Evolutionary conservation across 2,329 filamentous ascomycete species (phyloP), one percentile per base, ranked within the genome.

Genomic region (Botrytis sinoallii): DNA sequence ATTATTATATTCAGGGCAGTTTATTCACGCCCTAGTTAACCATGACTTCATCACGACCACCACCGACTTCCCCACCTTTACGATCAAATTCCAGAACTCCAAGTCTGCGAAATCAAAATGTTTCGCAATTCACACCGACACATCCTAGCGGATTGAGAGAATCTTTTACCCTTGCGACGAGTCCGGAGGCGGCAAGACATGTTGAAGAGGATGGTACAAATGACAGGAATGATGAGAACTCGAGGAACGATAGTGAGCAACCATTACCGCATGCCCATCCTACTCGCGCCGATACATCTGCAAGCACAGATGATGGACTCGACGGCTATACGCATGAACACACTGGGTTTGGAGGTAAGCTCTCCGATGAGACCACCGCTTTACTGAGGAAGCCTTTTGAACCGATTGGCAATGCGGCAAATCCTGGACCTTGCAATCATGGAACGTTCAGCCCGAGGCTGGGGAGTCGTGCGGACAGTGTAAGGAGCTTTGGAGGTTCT

Each of bases 391-490:
- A 81, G 82, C 71, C 80, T 2, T 78, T 79, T 59, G 80, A 81
- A 70, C 74, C 79, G 55, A 71, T 77, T 8, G 52, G 71, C 4
- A 70, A 73, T 44, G 68, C 77, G 40, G 76, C 77, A 22, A 79
- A 81, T 66, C 78, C 83, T 66, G 82, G 81, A 42, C 80, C 82
- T 57, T 93, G 91, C 84, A 86, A 88, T 78, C 92, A 96, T 83
- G 93, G 93, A 78, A 92, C 92, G 25, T 93, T 95, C 79, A 94
- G 92, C 61, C 91, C 92, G 1, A 85, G 89, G 55, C 87, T 91
- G 0, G 84, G 83, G 64, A 79, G 72, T 72, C 78, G 79, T 38
- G 73, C 79, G 29, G 75, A 75, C 16, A 81, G 80, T 70, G 71
- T 78, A 59, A 74, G 70, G 72, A 80, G 77, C 68, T 72, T 72